A percentile compares a stretch with the other conserved stretches of the same genome.
phyloP scores from a whole-genome alignment of 345 rosid genomes.

The Cardamine chenopodiifolia region DNA sequence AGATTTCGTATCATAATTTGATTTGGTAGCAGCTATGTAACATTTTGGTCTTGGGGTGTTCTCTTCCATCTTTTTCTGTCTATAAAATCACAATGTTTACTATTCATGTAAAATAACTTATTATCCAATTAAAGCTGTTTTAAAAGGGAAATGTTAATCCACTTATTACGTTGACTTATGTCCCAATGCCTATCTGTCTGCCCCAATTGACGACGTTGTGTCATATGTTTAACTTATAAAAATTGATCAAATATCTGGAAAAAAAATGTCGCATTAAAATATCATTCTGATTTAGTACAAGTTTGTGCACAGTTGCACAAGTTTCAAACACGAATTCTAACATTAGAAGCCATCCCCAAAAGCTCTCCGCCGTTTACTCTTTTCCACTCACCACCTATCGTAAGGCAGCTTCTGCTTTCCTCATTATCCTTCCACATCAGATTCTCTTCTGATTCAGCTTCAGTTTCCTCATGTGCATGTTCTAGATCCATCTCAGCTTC shows the following conservation, averaged over 20 bases:
- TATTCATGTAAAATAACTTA: slow-evolving; percentile 37
- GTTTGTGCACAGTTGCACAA: not conserved
- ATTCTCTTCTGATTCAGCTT: slow-evolving; percentile 37
- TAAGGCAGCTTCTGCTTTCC: slow-evolving; percentile 47
- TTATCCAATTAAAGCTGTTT: not conserved
- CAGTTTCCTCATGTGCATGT: slow-evolving; percentile 34
- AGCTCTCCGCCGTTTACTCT: slow-evolving; percentile 52
- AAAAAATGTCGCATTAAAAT: not conserved
- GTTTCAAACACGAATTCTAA: slow-evolving; percentile 49
- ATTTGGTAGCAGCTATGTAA: slow-evolving; percentile 39
- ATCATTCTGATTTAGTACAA: not conserved
- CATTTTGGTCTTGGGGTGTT: slow-evolving; percentile 32
- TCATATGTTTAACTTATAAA: not conserved
- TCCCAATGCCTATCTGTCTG: not conserved
- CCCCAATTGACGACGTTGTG: not conserved
- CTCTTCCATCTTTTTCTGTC: slow-evolving; percentile 20
- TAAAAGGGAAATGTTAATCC: not conserved
- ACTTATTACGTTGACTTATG: not conserved
- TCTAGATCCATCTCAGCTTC: slow-evolving; percentile 42
- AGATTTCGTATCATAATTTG: slow-evolving; percentile 13
- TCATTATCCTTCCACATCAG: slow-evolving; percentile 19
- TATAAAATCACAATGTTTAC: slow-evolving; percentile 18
- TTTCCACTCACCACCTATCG: slow-evolving; percentile 64
- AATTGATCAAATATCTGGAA: not conserved
- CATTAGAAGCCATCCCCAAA: slow-evolving; percentile 45